Evolutionary conservation across 805 yeast species (phyloP).

Genomic region (Lipomyces starkeyi): DNA sequence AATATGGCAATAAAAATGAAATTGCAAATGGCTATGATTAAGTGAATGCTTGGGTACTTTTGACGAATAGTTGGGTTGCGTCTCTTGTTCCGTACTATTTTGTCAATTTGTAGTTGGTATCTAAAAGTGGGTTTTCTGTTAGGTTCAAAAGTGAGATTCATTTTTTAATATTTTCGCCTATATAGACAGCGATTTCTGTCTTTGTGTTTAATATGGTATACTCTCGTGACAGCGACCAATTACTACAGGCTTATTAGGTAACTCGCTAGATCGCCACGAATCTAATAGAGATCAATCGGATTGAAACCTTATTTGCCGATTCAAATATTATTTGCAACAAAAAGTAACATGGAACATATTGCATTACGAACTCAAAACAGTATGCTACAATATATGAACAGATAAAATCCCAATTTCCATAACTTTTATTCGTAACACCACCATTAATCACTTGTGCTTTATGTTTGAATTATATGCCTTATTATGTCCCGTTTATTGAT

Average conservation of each 20-base stretch:
- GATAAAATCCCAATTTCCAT: constrained; percentile 12
- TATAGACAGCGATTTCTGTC: too few species aligned
- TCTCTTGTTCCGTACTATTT: not conserved
- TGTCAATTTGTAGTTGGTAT: not conserved
- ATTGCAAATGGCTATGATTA: not conserved
- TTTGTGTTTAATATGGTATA: too few species aligned
- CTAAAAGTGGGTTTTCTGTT: not conserved
- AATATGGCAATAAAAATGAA: not conserved
- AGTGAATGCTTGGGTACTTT: not conserved
- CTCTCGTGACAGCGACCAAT: too few species aligned
- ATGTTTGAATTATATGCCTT: not conserved
- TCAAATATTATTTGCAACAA: not conserved
- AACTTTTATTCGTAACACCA: constrained; percentile 11
- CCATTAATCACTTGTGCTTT: not conserved
- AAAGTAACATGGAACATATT: not conserved
- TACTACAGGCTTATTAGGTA: too few species aligned
- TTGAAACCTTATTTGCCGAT: not conserved
- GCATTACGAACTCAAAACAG: not conserved
- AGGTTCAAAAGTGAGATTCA: not conserved
- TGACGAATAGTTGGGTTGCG: not conserved
- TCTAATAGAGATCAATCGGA: too few species aligned
- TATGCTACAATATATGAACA: constrained; percentile 10
- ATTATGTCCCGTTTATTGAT: not conserved
- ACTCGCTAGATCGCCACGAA: too few species aligned
- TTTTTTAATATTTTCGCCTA: too few species aligned